A percentile compares a stretch with the other conserved stretches of the same genome.
phyloP scores from a whole-genome alignment of 2,329 filamentous ascomycete genomes.

The Xylaria sp. region DNA sequence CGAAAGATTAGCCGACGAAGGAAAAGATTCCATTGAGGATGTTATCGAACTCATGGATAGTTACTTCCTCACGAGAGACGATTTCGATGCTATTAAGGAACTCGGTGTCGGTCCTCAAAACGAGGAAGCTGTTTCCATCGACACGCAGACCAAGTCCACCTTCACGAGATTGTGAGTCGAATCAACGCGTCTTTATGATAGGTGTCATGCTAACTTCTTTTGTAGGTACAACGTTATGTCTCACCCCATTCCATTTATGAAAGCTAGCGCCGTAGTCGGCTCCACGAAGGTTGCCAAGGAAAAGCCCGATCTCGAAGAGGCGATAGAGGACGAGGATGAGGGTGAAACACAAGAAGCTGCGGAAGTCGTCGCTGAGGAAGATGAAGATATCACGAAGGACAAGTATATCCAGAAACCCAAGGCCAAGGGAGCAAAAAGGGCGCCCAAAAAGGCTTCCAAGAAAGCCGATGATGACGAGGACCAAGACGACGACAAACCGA shows the following conservation, averaged over 20 bases:
- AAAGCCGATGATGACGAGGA: constrained; percentile 43
- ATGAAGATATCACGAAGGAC: constrained; percentile 77
- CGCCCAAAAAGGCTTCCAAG: constrained; percentile 35
- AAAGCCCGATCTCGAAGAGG: constrained; percentile 90
- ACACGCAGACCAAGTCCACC: constrained; percentile 76
- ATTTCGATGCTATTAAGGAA: constrained; percentile 89
- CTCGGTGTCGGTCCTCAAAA: constrained; percentile 82
- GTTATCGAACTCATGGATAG: constrained; percentile 96
- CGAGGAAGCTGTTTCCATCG: constrained; percentile 57
- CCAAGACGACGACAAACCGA: constrained; percentile 43
- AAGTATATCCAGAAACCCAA: constrained; percentile 95
- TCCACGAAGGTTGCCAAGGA: constrained; percentile 68
- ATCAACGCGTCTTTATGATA: neutral
- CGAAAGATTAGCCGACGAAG: constrained; percentile 66
- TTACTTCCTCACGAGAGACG: constrained; percentile 90
- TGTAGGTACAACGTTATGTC: constrained; percentile 75
- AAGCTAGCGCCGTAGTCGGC: constrained; percentile 69
- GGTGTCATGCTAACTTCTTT: constrained; percentile 12
- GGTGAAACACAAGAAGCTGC: constrained; percentile 54
- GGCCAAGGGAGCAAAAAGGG: constrained; percentile 55
- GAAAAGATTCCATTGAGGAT: constrained; percentile 73
- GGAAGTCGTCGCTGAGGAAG: constrained; percentile 65
- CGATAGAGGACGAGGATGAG: constrained; percentile 85
- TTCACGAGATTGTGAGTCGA: constrained; percentile 78
- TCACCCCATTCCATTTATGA: constrained; percentile 94